Conservation (phyloP, 1,139 yeast genomes). For the Yamadazyma blattariae region DNA sequence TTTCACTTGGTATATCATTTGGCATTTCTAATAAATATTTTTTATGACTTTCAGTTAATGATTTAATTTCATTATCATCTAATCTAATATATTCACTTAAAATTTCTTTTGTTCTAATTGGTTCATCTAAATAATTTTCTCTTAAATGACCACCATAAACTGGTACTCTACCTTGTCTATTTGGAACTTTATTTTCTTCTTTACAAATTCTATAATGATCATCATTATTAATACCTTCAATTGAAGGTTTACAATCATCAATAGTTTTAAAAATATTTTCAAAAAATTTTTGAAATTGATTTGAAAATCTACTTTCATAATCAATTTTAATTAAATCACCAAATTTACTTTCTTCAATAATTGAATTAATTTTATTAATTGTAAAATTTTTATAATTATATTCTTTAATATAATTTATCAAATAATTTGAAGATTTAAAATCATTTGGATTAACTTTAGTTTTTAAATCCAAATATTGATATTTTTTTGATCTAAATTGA, state of each 20-base stretch:
- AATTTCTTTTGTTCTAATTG: slow-evolving; percentile 24
- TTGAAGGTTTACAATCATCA: slow-evolving; percentile 21
- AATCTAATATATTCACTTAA: slow-evolving; percentile 22
- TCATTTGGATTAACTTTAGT: slow-evolving; percentile 8
- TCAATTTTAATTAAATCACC: slow-evolving; percentile 12
- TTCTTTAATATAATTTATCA: slow-evolving; percentile 11
- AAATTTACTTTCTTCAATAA: slow-evolving; percentile 17
- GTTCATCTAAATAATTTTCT: slow-evolving; percentile 29
- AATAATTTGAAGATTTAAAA: slow-evolving; percentile 9
- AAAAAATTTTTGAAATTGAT: slow-evolving; percentile 18
- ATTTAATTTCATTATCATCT: slow-evolving; percentile 18
- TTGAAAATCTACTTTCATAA: slow-evolving; percentile 18
- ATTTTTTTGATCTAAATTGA: slow-evolving; percentile 2
- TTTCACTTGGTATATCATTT: slow-evolving; percentile 19
- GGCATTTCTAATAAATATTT: slow-evolving; percentile 20
- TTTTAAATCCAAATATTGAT: slow-evolving; percentile 3
- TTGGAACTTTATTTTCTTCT: slow-evolving; percentile 18
- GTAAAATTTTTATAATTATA: slow-evolving; percentile 18
- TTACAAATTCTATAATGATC: slow-evolving; percentile 24
- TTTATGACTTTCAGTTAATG: slow-evolving; percentile 20
- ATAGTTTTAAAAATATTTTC: slow-evolving; percentile 16
- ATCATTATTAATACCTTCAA: slow-evolving; percentile 23
- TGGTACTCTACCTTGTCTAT: slow-evolving; percentile 26
- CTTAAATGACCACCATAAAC: slow-evolving; percentile 36
- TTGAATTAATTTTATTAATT: slow-evolving; percentile 3